Evolutionary conservation across 1,139 yeast genomes (phyloP).

Genomic region (Pichia sp.): DNA sequence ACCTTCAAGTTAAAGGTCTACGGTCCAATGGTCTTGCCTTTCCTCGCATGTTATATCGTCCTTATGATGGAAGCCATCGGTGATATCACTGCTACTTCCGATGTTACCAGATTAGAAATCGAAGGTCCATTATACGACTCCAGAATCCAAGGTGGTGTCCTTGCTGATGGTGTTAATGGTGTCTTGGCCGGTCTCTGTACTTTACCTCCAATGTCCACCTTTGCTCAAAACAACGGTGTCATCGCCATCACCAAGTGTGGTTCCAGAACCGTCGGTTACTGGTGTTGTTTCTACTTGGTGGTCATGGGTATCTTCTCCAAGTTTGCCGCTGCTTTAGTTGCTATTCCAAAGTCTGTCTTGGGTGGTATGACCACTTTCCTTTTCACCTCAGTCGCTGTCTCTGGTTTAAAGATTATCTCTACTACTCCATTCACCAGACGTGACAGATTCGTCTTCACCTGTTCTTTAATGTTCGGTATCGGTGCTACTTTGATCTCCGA

Average conservation of each 20-base stretch:
- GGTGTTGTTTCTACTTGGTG: constrained; percentile 81
- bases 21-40: constrained; percentile 82
- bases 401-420: constrained; percentile 81
- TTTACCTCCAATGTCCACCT: constrained; percentile 80
- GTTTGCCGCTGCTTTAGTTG: constrained; percentile 84
- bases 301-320: constrained; percentile 87
- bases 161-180: constrained; percentile 79
- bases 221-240: constrained; percentile 94
- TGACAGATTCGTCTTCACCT: constrained; percentile 81
- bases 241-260: constrained; percentile 91
- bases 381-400: constrained; percentile 85
- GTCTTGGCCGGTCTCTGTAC: constrained; percentile 71
- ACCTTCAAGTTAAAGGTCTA: constrained; percentile 74
- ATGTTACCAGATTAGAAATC: constrained; percentile 80
- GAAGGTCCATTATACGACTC: constrained; percentile 80
- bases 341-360: constrained; percentile 80
- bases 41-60: constrained; percentile 76
- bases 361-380: constrained; percentile 95
- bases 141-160: constrained; percentile 87
- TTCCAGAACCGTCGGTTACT: constrained; percentile 79
- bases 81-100: constrained; percentile 90
- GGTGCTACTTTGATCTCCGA: constrained; percentile 73
- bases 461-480: constrained; percentile 71
- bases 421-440: constrained; percentile 79
- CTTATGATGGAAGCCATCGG: constrained; percentile 92